phyloP scores from a whole-genome alignment of 495 filamentous ascomycete genomes.

The Oidiodendron maius region DNA sequence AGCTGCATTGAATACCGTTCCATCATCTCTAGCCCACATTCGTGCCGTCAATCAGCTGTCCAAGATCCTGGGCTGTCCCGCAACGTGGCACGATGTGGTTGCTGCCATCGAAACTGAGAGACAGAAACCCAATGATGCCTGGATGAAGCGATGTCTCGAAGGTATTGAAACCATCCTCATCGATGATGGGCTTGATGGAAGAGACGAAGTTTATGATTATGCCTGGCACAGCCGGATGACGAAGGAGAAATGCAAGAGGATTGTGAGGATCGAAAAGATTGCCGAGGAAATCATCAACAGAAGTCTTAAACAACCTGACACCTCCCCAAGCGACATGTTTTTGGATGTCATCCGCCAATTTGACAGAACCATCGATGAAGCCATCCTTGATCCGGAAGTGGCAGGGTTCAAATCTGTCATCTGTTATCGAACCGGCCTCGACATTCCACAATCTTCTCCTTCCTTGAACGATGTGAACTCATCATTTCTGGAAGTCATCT shows the following conservation, averaged over 20 bases:
- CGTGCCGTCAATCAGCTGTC: conserved; percentile 67
- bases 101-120: conserved; percentile 50
- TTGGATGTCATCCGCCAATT: conserved; percentile 40
- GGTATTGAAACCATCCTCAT: conserved; percentile 75
- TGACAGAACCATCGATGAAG: conserved; percentile 22
- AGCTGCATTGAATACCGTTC: conserved; percentile 49
- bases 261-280: conserved; percentile 78
- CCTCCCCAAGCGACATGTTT: conserved; percentile 23
- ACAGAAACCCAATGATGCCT: conserved; percentile 47
- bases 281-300: conserved; percentile 58
- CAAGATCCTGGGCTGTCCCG: conserved; percentile 50
- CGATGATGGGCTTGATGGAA: conserved; percentile 65
- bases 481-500: conserved; percentile 18
- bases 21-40: conserved; percentile 58
- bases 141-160: conserved; percentile 58
- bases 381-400: conserved; percentile 59
- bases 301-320: conserved; percentile 22
- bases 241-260: conserved; percentile 57
- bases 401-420: conserved; percentile 82
- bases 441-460: conserved; percentile 29
- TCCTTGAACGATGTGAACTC: conserved; percentile 1
- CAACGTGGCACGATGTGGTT: conserved; percentile 58
- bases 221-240: conserved; percentile 69
- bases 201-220: conserved; percentile 52
- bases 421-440: conserved; percentile 77